These are phyloP conservation scores for Xylaria cubensis DNA, from an alignment of 495 filamentous ascomycete genomes.

Conservation along the genomic window DNA sequence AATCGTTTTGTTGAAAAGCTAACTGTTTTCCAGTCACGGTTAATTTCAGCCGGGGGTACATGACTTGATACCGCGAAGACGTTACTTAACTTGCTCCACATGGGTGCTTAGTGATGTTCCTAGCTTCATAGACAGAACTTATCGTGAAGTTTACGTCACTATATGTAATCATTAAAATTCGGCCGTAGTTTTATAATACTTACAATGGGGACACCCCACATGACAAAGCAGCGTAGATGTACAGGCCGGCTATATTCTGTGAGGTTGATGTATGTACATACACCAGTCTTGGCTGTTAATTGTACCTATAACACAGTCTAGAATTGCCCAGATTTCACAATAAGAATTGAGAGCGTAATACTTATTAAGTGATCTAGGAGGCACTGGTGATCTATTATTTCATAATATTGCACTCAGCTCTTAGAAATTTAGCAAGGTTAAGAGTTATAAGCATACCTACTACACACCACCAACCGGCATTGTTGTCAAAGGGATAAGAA, in stretches of 20 bases:
- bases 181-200: neutral
- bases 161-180: constrained; percentile 9
- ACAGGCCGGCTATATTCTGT: neutral
- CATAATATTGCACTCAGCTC: neutral
- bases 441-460: no score
- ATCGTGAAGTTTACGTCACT: constrained; percentile 9
- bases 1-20: neutral
- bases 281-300: neutral
- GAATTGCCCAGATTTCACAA: neutral
- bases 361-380: neutral
- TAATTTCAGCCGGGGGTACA: neutral
- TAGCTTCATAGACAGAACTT: neutral
- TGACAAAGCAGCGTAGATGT: constrained; percentile 15
- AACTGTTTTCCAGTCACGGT: neutral
- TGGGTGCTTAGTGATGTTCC: constrained; percentile 2
- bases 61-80: neutral
- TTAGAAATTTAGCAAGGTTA: neutral
- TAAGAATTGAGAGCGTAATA: neutral
- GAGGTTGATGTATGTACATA: neutral
- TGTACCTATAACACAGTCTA: neutral
- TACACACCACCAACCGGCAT: neutral
- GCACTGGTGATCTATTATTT: neutral
- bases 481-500: neutral
- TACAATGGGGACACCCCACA: neutral
- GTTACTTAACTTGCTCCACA: neutral